Evolutionary conservation across 2,329 filamentous ascomycete species (phyloP).

Genomic region (Alternaria sp.): DNA sequence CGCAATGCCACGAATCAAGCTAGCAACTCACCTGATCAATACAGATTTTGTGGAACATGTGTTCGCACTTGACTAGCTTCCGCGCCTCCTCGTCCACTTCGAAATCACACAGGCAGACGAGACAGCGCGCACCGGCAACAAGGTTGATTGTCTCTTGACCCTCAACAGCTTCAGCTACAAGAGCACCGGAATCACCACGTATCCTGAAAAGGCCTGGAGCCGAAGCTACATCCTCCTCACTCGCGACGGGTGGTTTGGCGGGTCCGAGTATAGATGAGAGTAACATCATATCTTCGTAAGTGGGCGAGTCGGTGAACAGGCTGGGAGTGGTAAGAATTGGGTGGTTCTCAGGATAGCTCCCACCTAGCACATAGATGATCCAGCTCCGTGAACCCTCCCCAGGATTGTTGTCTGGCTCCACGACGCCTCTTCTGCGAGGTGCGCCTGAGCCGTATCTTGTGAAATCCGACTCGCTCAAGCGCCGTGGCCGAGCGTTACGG

Average conservation of each 20-base stretch:
- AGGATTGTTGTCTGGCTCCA: constrained; percentile 64
- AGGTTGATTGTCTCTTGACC: constrained; percentile 44
- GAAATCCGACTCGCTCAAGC: constrained; percentile 68
- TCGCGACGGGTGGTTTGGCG: constrained; percentile 73
- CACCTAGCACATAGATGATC: constrained; percentile 76
- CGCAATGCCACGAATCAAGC: background rate
- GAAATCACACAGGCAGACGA: constrained; percentile 73
- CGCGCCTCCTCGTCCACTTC: constrained; percentile 68
- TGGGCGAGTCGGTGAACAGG: constrained; percentile 74
- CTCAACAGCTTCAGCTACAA: constrained; percentile 59
- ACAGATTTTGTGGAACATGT: constrained; percentile 73
- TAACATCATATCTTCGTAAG: constrained; percentile 76
- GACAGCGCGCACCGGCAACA: constrained; percentile 61
- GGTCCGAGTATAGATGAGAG: constrained; percentile 72
- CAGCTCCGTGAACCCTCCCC: constrained; percentile 69
- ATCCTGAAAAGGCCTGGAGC: constrained; percentile 68
- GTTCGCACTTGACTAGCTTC: constrained; percentile 68
- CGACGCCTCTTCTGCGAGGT: constrained; percentile 69
- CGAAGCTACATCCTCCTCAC: constrained; percentile 68
- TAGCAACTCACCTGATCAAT: constrained; percentile 68
- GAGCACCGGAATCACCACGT: constrained; percentile 47
- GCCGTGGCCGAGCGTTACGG: constrained; percentile 60
- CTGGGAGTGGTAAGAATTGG: constrained; percentile 74
- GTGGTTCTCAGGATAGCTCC: constrained; percentile 74
- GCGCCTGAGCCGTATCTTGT: constrained; percentile 69